phyloP scores from a whole-genome alignment of 495 filamentous ascomycete species.

The Neurospora sp. region DNA sequence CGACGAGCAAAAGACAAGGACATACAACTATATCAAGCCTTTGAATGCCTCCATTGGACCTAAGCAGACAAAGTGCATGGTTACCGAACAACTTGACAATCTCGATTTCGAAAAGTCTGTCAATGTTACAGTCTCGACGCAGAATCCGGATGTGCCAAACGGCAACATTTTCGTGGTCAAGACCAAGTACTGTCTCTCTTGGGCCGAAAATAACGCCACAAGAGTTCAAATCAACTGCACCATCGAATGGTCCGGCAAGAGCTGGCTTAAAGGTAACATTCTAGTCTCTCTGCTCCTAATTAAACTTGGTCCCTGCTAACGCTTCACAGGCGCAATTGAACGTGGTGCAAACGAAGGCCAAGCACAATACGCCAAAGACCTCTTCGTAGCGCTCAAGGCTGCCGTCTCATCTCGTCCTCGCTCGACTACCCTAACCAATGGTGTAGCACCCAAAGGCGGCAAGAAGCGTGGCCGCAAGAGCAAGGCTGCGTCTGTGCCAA shows the following conservation, averaged over 20 bases:
- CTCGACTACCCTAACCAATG: conserved; percentile 27
- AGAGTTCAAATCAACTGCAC: conserved; percentile 75
- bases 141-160: conserved; percentile 91
- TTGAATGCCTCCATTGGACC: conserved; percentile 76
- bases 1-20: conserved; percentile 60
- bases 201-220: conserved; percentile 78
- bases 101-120: conserved; percentile 83
- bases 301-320: conserved; percentile 1
- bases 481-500: conserved; percentile 31
- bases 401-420: conserved; percentile 59
- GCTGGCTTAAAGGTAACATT: conserved; percentile 85
- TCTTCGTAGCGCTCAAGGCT: conserved; percentile 61
- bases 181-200: conserved; percentile 88
- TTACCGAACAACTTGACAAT: conserved; percentile 68
- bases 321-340: conserved; percentile 68
- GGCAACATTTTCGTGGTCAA: conserved; percentile 86
- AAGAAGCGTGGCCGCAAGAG: conserved; percentile 52
- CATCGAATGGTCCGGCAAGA: conserved; percentile 95
- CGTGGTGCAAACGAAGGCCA: conserved; percentile 93
- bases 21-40: conserved; percentile 87
- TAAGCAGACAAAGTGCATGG: conserved; percentile 90
- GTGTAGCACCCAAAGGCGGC: conserved; percentile 35
- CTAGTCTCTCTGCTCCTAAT: background rate
- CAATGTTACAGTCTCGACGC: conserved; percentile 66
- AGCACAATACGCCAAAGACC: conserved; percentile 62